Conservation (phyloP, 148 eudicot genomes). For the Rhododendron griersonianum region DNA sequence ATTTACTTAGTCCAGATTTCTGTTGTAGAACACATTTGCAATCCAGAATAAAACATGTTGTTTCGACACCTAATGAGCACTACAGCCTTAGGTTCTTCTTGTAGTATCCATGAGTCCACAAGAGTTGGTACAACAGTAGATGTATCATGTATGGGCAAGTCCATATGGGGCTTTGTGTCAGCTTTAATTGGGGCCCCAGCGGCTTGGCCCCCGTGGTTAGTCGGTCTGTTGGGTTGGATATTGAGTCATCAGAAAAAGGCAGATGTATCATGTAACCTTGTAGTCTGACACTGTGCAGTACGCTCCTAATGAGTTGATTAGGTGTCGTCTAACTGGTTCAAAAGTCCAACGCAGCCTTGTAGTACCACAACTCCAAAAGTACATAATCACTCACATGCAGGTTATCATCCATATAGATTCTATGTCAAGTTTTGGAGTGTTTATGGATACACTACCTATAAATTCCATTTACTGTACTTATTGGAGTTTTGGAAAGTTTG, state of each 20-base stretch:
- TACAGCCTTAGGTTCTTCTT: neutral
- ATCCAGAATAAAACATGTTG: neutral
- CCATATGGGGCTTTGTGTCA: neutral
- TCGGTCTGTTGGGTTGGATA: neutral
- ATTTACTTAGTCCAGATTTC: neutral
- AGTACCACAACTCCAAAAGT: neutral
- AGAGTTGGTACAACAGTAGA: neutral
- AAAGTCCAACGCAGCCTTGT: neutral
- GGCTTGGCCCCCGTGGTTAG: neutral
- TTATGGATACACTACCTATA: neutral
- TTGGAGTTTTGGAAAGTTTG: neutral
- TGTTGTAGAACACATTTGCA: neutral
- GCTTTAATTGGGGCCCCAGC: neutral
- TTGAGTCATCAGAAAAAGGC: neutral
- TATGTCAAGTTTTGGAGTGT: neutral
- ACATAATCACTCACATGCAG: neutral
- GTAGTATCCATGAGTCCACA: neutral
- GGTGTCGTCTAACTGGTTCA: neutral
- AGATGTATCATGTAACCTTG: neutral
- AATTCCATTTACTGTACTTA: neutral
- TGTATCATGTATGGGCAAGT: neutral
- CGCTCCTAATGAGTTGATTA: neutral
- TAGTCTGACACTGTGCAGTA: neutral
- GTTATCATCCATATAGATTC: neutral
- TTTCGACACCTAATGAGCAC: neutral